Evolutionary conservation across 441 rosid species (phyloP).

Genomic region (Gossypium davidsonii): DNA sequence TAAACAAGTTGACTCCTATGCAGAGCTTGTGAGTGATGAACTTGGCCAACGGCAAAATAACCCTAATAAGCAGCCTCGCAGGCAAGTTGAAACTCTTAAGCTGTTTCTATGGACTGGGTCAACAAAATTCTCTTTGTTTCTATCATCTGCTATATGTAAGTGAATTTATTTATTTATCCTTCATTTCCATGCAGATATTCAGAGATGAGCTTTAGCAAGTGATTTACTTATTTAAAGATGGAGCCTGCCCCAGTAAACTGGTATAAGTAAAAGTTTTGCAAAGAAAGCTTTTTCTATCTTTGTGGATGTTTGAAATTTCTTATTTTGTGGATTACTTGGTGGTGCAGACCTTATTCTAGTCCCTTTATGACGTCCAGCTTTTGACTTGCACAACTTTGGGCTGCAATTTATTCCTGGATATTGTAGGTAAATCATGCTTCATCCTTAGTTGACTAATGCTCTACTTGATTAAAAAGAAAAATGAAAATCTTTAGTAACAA

Average conservation of each 20-base stretch:
- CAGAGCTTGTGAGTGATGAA: constrained; percentile 55
- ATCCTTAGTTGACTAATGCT: not conserved
- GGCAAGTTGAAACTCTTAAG: constrained; percentile 36
- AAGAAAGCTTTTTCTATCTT: constrained; percentile 16
- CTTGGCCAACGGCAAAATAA: constrained; percentile 56
- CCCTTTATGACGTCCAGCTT: constrained; percentile 57
- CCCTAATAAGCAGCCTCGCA: constrained; percentile 62
- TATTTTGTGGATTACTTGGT: constrained; percentile 26
- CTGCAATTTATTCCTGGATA: constrained; percentile 36
- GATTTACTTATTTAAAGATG: constrained; percentile 34
- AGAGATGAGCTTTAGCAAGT: constrained; percentile 75
- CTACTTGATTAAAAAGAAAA: not conserved
- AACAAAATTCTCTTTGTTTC: not conserved
- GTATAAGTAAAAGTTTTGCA: constrained; percentile 30
- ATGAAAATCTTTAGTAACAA: not conserved
- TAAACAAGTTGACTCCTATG: constrained; percentile 9
- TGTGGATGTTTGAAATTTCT: constrained; percentile 24
- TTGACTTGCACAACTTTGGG: constrained; percentile 53
- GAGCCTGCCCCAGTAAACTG: constrained; percentile 33
- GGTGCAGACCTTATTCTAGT: constrained; percentile 42
- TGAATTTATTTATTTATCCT: not conserved
- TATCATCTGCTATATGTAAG: not conserved
- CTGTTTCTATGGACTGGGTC: not conserved
- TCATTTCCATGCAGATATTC: constrained; percentile 51
- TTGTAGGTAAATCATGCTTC: constrained; percentile 37